Conservation (phyloP, 495 filamentous ascomycete species). For the Lichina pygmaea region DNA sequence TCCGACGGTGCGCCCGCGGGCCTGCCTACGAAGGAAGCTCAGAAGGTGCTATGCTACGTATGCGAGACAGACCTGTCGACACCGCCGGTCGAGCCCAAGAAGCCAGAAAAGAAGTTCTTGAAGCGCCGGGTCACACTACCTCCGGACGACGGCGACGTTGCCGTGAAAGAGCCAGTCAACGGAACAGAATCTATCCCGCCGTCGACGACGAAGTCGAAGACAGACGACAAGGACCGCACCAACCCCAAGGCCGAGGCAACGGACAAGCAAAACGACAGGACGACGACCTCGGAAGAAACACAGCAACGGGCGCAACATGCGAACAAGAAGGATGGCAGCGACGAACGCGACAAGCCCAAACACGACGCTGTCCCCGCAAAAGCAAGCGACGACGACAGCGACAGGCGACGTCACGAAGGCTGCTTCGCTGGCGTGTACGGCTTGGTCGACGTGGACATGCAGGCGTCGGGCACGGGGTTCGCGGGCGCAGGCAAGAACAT, state of each 20-base stretch:
- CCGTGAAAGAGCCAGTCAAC: no score
- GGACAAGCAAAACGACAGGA: no score
- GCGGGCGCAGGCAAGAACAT: slow-evolving; percentile 61
- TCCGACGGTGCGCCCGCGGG: background rate
- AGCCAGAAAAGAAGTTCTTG: background rate
- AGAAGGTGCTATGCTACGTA: slow-evolving; percentile 47
- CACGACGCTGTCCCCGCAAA: no score
- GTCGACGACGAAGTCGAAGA: no score
- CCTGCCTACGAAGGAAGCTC: background rate
- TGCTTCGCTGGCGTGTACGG: slow-evolving; percentile 29
- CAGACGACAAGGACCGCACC: no score
- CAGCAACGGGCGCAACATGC: no score
- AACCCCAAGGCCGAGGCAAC: no score
- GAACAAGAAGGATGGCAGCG: background rate
- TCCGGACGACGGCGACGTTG: background rate
- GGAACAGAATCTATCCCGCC: no score
- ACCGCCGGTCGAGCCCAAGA: no score
- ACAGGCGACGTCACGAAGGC: slow-evolving; percentile 3
- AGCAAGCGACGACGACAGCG: background rate
- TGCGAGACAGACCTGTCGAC: slow-evolving; percentile 48
- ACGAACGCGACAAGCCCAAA: background rate
- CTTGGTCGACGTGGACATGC: slow-evolving; percentile 63
- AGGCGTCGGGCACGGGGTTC: slow-evolving; percentile 80
- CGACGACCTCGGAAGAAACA: no score
- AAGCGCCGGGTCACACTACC: no score